Base-by-base conservation (phyloP, 495 filamentous ascomycete species). In the Apodospora peruviana region DNA sequence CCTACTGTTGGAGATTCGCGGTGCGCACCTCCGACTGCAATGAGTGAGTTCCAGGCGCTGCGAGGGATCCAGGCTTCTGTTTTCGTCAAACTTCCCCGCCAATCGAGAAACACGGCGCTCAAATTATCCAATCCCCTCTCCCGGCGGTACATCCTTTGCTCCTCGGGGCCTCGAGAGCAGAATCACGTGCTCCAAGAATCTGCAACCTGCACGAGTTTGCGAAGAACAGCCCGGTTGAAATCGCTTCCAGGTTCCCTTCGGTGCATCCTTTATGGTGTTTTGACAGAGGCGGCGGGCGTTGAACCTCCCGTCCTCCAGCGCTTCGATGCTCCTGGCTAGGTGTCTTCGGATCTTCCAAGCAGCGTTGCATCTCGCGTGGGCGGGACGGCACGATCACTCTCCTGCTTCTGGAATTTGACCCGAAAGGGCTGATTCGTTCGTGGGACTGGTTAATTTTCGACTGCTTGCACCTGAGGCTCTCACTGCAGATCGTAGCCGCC, bases 391-490 rank as follows among this genome's bases (percentile, higher is more conserved):
- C 47, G 47, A 16, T 37, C 29, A 22, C 24, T 18, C 40, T 10
- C 23, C 8, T n/a, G n/a, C n/a, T n/a, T n/a, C n/a, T n/a, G n/a
- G n/a, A n/a, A n/a, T n/a, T n/a, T n/a, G n/a, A n/a, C 27, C 38
- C 32, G 24, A 24, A 22, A 50, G 29, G 47, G 47, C 47, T 50
- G 47, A 40, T 14, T 25, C n/a, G 8, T 24, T 27, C 19, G 47
- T 50, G 29, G 27, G 22, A 50, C 47, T 10, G 42, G 38, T 35
- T 37, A 50, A 50, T 50, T 23, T 50, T 39, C 47, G 47, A 50
- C 24, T n/a, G 16, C 1, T 19, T n/a, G 19, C 23, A 2, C 38
- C 27, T 12, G 14, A 17, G 9, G 18, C 27, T 18, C 16, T 17
- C 5, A 43, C 19, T 50, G 39, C 17, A 34, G 14, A 18, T 5